Base-by-base conservation (phyloP, 139 green algal genomes). In the Chlorella sp. region DNA sequence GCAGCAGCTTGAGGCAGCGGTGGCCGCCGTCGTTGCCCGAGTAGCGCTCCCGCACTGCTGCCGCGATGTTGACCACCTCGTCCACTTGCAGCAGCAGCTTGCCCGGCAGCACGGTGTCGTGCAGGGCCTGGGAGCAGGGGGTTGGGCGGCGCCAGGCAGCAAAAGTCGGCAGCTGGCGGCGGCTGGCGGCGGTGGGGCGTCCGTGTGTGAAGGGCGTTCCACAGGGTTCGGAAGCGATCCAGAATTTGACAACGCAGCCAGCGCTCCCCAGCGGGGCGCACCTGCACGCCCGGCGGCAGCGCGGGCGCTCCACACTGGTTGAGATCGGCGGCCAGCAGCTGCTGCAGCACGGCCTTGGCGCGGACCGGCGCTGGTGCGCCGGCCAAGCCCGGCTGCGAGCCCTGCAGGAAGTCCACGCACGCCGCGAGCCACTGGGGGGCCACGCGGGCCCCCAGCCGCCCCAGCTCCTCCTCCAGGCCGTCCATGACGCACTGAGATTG, bases 71-170 rank as follows among this genome's bases (percentile, higher is more conserved):
- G n/a, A 94, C 62, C 0, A 89, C 78, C 73, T 97, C 94, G 62
- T 97, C 91, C 17, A 95, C 41, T 81, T 97, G 94, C 73, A 97
- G 73, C 21, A 97, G 86, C 47, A 91, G 92, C 69, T 88, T 89
- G 13, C 93, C 94, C 26, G 55, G 55, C 51, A 96, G 69, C 38
- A 62, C n/a, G 25, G 72, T 63, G 60, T 92, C 85, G 85, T 95
- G 87, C 72, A 89, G 70, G 47, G 56, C 70, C 91, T 96, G 87
- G 81, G 78, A 26, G 64, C n/a, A 84, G 74, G 15, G 0, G 9
- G 30, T 0, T 3, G 51, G 2, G 56, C 30, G 13, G 16, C 32
- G 1, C 13, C 17, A 4, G 36, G 68, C 68, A 21, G 20, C 36
- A n/a, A 17, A n/a, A 30, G 51, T 60, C 36, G 36, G 68, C n/a